Percentiles rank a stretch among this genome's conserved stretches.
Conservation (phyloP, 1,284 basidiomycete genomes). For the Irpex sp. region DNA sequence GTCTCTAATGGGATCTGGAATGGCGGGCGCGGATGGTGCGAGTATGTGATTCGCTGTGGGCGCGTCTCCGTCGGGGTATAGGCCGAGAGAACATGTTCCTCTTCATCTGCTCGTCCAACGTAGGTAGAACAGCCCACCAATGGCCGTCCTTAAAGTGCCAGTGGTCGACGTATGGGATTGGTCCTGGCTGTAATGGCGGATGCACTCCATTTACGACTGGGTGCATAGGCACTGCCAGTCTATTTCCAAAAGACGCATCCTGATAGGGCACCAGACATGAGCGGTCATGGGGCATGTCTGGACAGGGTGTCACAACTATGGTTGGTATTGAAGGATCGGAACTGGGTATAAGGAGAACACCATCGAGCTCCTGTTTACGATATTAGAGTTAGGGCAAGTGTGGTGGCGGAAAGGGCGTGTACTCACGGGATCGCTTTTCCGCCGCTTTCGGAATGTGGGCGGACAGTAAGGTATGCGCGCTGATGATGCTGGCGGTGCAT, state of each 20-base stretch:
- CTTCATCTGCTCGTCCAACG: constrained; percentile 43
- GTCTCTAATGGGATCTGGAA: background rate
- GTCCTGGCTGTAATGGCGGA: constrained; percentile 36
- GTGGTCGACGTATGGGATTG: constrained; percentile 29
- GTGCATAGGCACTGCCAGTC: constrained; percentile 49
- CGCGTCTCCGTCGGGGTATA: constrained; percentile 21
- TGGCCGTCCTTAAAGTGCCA: constrained; percentile 53
- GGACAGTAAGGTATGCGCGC: background rate
- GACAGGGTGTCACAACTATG: constrained; percentile 49
- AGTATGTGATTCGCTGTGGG: constrained; percentile 10
- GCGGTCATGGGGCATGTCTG: constrained; percentile 32
- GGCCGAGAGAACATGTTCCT: constrained; percentile 38
- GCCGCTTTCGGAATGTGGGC: constrained; percentile 1
- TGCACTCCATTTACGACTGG: constrained; percentile 44
- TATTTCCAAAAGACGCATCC: constrained; percentile 47
- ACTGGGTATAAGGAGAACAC: constrained; percentile 17
- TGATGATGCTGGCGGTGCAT: background rate
- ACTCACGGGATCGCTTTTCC: constrained; percentile 7
- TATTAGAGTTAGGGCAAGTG: background rate
- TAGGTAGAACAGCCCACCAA: constrained; percentile 48
- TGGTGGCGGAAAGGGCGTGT: background rate
- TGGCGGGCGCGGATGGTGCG: constrained; percentile 5
- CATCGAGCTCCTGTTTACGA: constrained; percentile 8
- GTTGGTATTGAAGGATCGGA: constrained; percentile 39
- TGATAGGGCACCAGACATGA: constrained; percentile 49